Evolutionary conservation across 176 grass and related monocot species (phyloP), one percentile per base, ranked within the genome.

Genomic region (Bromus sterilis): DNA sequence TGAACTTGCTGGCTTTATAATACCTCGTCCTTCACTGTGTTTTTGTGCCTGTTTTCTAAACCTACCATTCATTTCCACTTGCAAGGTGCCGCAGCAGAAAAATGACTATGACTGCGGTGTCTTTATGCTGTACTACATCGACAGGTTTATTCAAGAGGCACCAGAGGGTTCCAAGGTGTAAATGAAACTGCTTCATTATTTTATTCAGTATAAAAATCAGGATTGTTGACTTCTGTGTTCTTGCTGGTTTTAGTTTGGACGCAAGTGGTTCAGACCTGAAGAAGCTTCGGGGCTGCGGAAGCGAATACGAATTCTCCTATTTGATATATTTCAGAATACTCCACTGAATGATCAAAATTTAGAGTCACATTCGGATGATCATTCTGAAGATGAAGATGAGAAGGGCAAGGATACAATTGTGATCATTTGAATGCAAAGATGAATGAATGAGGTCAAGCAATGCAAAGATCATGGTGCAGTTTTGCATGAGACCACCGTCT

Each of bases 81-180:
- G 66, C 34, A 48, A 93, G 91, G 85, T 93, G 20, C 91, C 91
- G 6, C 79, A 60, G 33, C 91, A 90, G 79, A 48, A 30, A 43
- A 93, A 90, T 37, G 63, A 77, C 2, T 90, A 80, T 80, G 88
- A 90, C 24, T 93, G 81, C 41, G 88, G 91, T 48, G 72, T 88
- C 53, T 90, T 90, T 61, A 87, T 93, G 82, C 79, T 90, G 31
- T 77, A 88, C 58, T 93, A 88, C 76, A 88, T 90, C 28, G 85
- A 93, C 1, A 81, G 24, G 56, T 93, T 93, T 78, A 93, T 90
- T 34, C 61, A 63, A 77, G 88, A 93, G 56, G 88, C 79, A 35
- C 85, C 85, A 65, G 32, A 86, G 35, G 80, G 86, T 65, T 34
- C 67, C 63, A 90, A 83, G 91, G 91, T 90, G 77, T 73, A 72